Evolutionary conservation across 495 filamentous ascomycete species (phyloP), one percentile per base, ranked within the genome.

Genomic region (Elasticomyces elasticus): DNA sequence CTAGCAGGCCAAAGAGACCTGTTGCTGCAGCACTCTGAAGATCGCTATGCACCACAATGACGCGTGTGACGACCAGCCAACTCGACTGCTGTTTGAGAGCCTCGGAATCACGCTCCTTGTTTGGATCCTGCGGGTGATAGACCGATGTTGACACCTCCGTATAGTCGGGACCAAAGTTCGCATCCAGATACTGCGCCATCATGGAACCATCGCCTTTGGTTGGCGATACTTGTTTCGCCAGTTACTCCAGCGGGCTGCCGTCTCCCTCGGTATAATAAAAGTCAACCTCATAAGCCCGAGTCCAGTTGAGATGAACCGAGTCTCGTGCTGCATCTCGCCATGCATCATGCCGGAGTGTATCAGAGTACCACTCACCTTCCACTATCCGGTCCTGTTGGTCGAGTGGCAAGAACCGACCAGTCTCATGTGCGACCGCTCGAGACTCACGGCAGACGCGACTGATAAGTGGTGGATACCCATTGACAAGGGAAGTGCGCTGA

Each of bases 11-110:
- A 35, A 50, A 31, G 12, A 50, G 24, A 5, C 47, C 47, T 50
- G 47, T 50, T 30, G 10, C 26, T 4, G 26, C 47, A 10, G 47
- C 47, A 19, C 26, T 10, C 20, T 35, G 30, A 4, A 50, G 20
- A 30, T 50, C 47, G 22, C 26, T 20, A 35, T 50, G 47, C 27
- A 50, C 47, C 11, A 50, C 47, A 27, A 50, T 50, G 28, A 50
- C 22, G 12, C 47, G 47, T 22, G 35, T 33, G 11, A 50, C 47
- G 4, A 50, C 47, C 11, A 50, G 47, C 47, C 47, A 50, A 22
- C 35, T 35, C 26, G 24, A n/a, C 3, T n/a, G 26, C 27, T 35
- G 23, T 35, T 50, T 22, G 47, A 50, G 47, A 23, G 25, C 19
- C 12, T 50, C 13, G 10, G 22, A 22, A 31, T 37, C 31, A n/a